Evolutionary conservation across 2,329 filamentous ascomycete genomes (phyloP).

Genomic region (Penicillium sp.): DNA sequence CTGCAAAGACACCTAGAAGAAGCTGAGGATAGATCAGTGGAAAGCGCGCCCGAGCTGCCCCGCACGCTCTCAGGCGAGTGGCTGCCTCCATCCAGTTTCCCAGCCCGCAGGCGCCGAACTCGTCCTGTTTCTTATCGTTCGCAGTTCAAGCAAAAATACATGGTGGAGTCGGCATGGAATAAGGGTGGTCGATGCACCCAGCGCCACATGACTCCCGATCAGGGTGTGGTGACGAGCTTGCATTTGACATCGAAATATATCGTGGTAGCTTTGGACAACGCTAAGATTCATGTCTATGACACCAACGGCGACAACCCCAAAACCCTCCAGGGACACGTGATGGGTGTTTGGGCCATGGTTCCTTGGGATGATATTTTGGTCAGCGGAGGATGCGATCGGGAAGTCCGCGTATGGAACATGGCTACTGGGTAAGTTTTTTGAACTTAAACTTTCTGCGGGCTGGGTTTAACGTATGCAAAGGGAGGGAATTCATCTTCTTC

Average conservation of each 20-base stretch:
- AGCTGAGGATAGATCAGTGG: conserved; percentile 38
- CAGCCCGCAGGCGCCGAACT: conserved; percentile 45
- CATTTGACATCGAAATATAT: conserved; percentile 95
- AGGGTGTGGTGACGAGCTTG: conserved; percentile 91
- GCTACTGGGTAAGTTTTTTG: conserved; percentile 64
- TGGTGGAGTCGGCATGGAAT: conserved; percentile 95
- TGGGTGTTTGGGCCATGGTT: conserved; percentile 99
- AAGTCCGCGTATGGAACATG: conserved; percentile 96
- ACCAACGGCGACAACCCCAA: conserved; percentile 81
- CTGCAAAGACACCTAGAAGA: conserved; percentile 24
- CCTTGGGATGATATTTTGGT: conserved; percentile 94
- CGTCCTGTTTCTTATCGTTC: conserved; percentile 82
- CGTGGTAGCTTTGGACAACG: conserved; percentile 93
- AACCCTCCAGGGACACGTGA: conserved; percentile 89
- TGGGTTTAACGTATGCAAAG: conserved; percentile 40
- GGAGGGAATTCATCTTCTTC: conserved; percentile 70
- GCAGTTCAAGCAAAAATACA: conserved; percentile 94
- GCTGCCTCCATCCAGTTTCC: conserved; percentile 27
- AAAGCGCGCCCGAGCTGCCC: conserved; percentile 45
- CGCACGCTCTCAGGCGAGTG: conserved; percentile 32
- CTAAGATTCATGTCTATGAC: conserved; percentile 97
- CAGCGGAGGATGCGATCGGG: conserved; percentile 91
- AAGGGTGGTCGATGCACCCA: conserved; percentile 79
- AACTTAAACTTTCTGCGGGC: background rate
- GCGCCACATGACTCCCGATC: conserved; percentile 88